phyloP scores from a whole-genome alignment of 2,329 filamentous ascomycete species.

The Diaporthe longicolla region DNA sequence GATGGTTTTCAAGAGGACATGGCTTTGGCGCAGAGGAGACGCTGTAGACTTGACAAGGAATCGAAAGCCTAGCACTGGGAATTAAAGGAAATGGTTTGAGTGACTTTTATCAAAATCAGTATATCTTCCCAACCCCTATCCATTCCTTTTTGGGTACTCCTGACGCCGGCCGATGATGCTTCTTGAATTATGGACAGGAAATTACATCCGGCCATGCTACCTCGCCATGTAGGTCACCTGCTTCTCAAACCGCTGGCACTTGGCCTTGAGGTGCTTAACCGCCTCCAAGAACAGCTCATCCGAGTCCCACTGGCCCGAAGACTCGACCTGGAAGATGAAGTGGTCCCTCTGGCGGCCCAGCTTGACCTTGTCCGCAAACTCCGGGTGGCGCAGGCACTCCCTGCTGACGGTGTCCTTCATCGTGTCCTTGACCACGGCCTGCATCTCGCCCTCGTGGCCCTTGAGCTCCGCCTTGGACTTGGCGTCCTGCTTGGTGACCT shows the following conservation, averaged over 20 bases:
- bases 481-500: constrained; percentile 78
- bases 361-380: constrained; percentile 96
- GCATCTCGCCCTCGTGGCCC: constrained; percentile 82
- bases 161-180: constrained; percentile 43
- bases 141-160: constrained; percentile 40
- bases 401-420: constrained; percentile 97
- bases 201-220: constrained; percentile 50
- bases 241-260: constrained; percentile 81
- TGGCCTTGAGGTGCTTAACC: constrained; percentile 86
- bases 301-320: constrained; percentile 93
- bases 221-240: constrained; percentile 77
- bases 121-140: constrained; percentile 33
- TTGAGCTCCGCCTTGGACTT: constrained; percentile 75
- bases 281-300: constrained; percentile 94
- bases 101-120: constrained; percentile 36
- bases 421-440: constrained; percentile 88
- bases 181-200: constrained; percentile 38
- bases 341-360: constrained; percentile 92
- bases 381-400: constrained; percentile 90
- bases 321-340: constrained; percentile 97
- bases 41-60: neutral
- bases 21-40: constrained; percentile 2
- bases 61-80: neutral
- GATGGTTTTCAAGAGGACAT: neutral
- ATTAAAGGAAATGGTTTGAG: constrained; percentile 28